Evolutionary conservation across 108 stramenopile species (phyloP), one percentile per base, ranked within the genome.

Genomic region (Fistulifera solaris): DNA sequence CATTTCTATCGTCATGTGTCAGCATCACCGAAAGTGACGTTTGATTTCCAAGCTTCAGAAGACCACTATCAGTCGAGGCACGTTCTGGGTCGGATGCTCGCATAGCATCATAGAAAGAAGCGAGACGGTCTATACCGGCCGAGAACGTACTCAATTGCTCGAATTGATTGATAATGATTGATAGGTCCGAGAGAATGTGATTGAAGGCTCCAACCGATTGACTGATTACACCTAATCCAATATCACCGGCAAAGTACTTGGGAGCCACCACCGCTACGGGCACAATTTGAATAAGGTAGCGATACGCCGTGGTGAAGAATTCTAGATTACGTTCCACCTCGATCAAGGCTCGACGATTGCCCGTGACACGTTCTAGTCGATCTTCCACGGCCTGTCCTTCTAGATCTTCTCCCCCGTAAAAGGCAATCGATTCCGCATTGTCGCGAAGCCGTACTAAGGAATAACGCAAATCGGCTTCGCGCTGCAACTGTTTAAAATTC

Each of bases 361-460:
- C 77, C 11, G 95, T 61, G 4, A 93, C 90, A 23, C 54, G 53
- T 19, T 67, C 50, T 19, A 96, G 65, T 31, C 87, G 81, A 14
- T 69, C 49, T 27, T 65, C 40, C 0, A 89, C 64, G 39, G 81
- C 81, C 52, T 70, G 65, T 17, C 73, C 72, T 64, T 96, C 96
- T 19, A 86, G 58, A 42, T 76, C 79, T 72, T 94, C 96, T 16
- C 94, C 96, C 26, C 68, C 82, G 71, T 94, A 96, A 62, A 96
- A 96, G 23, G 96, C 96, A 61, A 98, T 98, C 15, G 83, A 80
- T 75, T 98, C 95, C 19, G 95, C 93, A 62, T 98, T 94, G 68
- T 98, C 96, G 24, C 94, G 75, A 25, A 86, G 66, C 35, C 95
- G 76, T 12, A 89, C 88, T 27, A 89, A 51, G 1, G 76, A 75